phyloP scores from a whole-genome alignment of 116 monocot genomes.

The Dioscorea cayenensis region DNA sequence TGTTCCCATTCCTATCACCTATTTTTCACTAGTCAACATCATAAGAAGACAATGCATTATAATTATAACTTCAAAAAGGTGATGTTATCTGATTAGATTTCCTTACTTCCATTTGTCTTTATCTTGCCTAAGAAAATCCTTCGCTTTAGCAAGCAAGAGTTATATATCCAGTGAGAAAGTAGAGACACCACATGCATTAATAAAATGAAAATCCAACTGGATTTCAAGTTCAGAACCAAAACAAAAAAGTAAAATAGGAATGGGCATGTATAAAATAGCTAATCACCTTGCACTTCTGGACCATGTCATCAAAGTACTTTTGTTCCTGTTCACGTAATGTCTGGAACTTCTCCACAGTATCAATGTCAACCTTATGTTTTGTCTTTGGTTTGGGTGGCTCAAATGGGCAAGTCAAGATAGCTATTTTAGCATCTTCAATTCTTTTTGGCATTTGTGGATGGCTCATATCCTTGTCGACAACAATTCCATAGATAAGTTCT shows the following conservation, averaged over 20 bases:
- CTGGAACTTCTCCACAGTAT: conserved; percentile 95
- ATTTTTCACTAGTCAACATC: too few species aligned
- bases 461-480: conserved; percentile 99
- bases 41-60: too few species aligned
- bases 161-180: too few species aligned
- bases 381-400: conserved; percentile 99
- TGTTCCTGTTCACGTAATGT: conserved; percentile 83
- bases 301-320: conserved; percentile 98
- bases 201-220: neutral
- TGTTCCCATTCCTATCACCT: too few species aligned
- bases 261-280: neutral
- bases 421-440: conserved; percentile 96
- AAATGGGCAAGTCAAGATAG: conserved; percentile 96
- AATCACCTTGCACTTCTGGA: conserved; percentile 85
- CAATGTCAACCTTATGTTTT: conserved; percentile 99
- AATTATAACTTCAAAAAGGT: too few species aligned
- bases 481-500: conserved; percentile 80
- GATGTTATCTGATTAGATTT: too few species aligned
- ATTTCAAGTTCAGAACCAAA: neutral
- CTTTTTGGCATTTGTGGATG: conserved; percentile 97
- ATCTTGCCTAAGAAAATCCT: too few species aligned
- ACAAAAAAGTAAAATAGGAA: neutral
- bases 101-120: too few species aligned
- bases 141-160: too few species aligned
- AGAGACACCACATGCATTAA: too few species aligned